phyloP scores from a whole-genome alignment of 371 early-diverging fungal species.

The Syncephalis fuscata region DNA sequence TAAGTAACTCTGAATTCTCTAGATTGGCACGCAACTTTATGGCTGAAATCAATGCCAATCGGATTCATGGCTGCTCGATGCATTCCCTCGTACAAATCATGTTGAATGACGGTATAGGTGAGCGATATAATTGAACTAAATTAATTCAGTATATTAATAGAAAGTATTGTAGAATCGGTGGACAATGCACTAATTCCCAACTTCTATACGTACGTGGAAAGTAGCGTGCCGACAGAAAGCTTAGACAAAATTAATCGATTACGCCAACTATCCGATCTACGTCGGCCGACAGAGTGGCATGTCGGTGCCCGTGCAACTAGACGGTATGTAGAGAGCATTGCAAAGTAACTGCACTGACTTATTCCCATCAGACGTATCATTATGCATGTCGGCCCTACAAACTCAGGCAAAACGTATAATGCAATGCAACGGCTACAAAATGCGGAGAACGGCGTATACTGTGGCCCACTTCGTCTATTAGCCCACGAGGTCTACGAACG shows the following conservation, averaged over 20 bases:
- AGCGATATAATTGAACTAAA: too few relatives aligned
- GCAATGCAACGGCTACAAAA: slow-evolving; percentile 58
- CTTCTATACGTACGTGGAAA: slow-evolving; percentile 12
- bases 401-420: slow-evolving; percentile 89
- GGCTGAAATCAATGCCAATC: too few relatives aligned
- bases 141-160: too few relatives aligned
- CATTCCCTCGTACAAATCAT: too few relatives aligned
- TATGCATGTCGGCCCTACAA: slow-evolving; percentile 94
- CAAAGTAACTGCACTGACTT: neutral
- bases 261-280: slow-evolving; percentile 47
- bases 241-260: slow-evolving; percentile 23
- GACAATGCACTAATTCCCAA: neutral
- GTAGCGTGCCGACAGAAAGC: slow-evolving; percentile 14
- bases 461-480: slow-evolving; percentile 82
- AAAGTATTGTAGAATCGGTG: neutral
- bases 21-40: too few relatives aligned
- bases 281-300: slow-evolving; percentile 69
- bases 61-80: too few relatives aligned
- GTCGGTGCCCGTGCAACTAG: slow-evolving; percentile 51
- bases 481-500: slow-evolving; percentile 87
- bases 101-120: too few relatives aligned
- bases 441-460: slow-evolving; percentile 60
- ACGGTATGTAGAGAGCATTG: slow-evolving; percentile 16
- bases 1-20: too few relatives aligned
- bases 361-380: slow-evolving; percentile 22